Evolutionary conservation across 805 yeast species (phyloP).

Genomic region (Ogataea neopini): DNA sequence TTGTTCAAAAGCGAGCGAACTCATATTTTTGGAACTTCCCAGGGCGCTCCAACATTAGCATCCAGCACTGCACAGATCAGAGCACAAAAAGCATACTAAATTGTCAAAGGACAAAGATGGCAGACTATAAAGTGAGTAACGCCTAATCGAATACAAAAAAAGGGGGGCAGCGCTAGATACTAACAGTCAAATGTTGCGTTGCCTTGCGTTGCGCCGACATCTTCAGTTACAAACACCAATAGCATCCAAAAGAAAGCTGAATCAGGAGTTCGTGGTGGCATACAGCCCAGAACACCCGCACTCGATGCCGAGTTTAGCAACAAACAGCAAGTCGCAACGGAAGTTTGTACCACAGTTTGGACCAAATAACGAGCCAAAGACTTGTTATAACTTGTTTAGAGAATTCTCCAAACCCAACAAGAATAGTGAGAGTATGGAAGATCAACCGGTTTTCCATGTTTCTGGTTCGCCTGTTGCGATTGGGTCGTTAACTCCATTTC

Average conservation of each 20-base stretch:
- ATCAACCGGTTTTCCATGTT: conserved; percentile 11
- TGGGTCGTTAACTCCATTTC: conserved; percentile 20
- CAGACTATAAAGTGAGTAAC: conserved; percentile 19
- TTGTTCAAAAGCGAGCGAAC: not conserved
- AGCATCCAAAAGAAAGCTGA: conserved; percentile 21
- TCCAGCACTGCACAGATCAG: not conserved
- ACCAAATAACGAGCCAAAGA: conserved; percentile 14
- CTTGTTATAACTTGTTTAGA: conserved; percentile 19
- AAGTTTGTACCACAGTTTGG: conserved; percentile 16
- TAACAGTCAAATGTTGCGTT: conserved; percentile 8
- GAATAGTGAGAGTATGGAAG: conserved; percentile 11
- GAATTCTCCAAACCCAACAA: conserved; percentile 17
- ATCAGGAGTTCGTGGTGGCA: conserved; percentile 21
- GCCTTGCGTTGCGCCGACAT: conserved; percentile 8
- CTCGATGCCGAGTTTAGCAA: conserved; percentile 21
- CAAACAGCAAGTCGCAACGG: conserved; percentile 17
- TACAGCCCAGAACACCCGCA: conserved; percentile 25
- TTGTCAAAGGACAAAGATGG: conserved; percentile 9
- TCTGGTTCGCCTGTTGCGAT: conserved; percentile 21
- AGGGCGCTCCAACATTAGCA: not conserved
- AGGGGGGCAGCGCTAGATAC: conserved; percentile 17
- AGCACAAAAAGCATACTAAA: not conserved
- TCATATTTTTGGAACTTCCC: not conserved
- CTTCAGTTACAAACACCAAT: conserved; percentile 21
- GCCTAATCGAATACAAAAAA: not conserved